These are phyloP conservation scores for Auriscalpium orientale DNA, from an alignment of 768 basidiomycete species.

Conservation along the genomic window DNA sequence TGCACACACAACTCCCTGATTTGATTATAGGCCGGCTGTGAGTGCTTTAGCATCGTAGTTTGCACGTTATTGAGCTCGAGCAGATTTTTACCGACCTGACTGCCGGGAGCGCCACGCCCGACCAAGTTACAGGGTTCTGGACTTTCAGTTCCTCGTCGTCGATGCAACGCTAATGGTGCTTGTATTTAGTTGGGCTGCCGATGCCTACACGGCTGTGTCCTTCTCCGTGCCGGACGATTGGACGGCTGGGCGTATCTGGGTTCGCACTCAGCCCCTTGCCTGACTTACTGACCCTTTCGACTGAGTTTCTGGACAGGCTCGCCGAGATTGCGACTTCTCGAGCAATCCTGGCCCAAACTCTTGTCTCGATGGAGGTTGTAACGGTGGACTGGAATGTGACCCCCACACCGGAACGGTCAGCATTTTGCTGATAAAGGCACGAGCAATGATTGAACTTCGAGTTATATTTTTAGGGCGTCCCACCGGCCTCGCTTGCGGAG, in stretches of 20 bases:
- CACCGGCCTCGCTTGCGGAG: slow-evolving; percentile 28
- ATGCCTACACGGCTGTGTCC: slow-evolving; percentile 29
- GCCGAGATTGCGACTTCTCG: slow-evolving; percentile 48
- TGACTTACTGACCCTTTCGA: background rate
- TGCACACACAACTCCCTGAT: background rate
- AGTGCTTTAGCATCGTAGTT: background rate
- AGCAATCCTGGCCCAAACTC: slow-evolving; percentile 45
- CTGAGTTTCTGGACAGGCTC: slow-evolving; percentile 3
- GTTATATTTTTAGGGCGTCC: slow-evolving; percentile 18
- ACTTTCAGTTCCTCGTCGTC: background rate
- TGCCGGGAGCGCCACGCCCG: slow-evolving; percentile 39
- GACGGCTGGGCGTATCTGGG: slow-evolving; percentile 63
- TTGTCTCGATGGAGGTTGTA: slow-evolving; percentile 61
- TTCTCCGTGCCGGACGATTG: slow-evolving; percentile 57
- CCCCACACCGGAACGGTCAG: slow-evolving; percentile 40
- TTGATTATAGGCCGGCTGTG: background rate
- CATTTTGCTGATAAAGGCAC: background rate
- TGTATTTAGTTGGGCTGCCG: slow-evolving; percentile 28
- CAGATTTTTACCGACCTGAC: slow-evolving; percentile 56
- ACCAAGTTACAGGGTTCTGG: slow-evolving; percentile 37
- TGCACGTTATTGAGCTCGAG: background rate
- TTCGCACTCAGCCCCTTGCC: slow-evolving; percentile 5
- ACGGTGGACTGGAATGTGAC: slow-evolving; percentile 58
- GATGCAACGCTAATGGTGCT: background rate
- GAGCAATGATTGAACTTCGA: background rate